Percentiles rank a stretch among this genome's conserved stretches.
phyloP scores from a whole-genome alignment of 257 asterid species.

The Primulina tabacum region DNA sequence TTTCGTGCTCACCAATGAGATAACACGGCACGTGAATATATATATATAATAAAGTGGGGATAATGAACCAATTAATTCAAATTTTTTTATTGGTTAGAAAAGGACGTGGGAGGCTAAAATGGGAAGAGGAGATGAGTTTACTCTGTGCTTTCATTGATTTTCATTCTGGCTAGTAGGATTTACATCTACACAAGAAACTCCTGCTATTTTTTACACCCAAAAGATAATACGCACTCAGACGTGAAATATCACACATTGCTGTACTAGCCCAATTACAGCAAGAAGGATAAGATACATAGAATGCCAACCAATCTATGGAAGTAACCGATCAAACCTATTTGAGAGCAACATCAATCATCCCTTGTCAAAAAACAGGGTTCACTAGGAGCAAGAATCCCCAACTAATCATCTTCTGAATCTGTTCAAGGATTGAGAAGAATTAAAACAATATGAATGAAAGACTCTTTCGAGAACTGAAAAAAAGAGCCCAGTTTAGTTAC shows the following conservation, averaged over 20 bases:
- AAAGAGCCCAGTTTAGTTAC: not conserved
- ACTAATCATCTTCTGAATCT: constrained; percentile 55
- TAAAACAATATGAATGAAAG: not conserved
- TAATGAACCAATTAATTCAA: too few species aligned
- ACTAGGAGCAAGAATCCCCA: not conserved
- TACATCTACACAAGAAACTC: not conserved
- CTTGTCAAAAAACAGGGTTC: not conserved
- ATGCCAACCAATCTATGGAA: not conserved
- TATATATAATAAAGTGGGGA: not conserved
- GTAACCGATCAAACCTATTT: not conserved
- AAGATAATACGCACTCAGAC: not conserved
- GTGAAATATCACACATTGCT: not conserved
- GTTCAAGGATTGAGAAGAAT: constrained; percentile 23
- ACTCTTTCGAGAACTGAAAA: not conserved
- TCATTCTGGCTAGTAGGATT: not conserved
- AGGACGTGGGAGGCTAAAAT: not conserved
- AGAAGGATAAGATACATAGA: not conserved
- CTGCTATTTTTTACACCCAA: not conserved
- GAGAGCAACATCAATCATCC: not conserved
- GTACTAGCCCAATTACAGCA: not conserved
- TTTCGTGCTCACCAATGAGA: too few species aligned
- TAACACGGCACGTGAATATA: too few species aligned
- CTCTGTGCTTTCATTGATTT: not conserved
- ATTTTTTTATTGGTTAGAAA: too few species aligned
- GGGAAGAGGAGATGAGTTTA: not conserved